These are phyloP conservation scores for Schoenoplectus tabernaemontani DNA, from an alignment of 202 grass and related monocot genomes.

Conservation along the genomic window DNA sequence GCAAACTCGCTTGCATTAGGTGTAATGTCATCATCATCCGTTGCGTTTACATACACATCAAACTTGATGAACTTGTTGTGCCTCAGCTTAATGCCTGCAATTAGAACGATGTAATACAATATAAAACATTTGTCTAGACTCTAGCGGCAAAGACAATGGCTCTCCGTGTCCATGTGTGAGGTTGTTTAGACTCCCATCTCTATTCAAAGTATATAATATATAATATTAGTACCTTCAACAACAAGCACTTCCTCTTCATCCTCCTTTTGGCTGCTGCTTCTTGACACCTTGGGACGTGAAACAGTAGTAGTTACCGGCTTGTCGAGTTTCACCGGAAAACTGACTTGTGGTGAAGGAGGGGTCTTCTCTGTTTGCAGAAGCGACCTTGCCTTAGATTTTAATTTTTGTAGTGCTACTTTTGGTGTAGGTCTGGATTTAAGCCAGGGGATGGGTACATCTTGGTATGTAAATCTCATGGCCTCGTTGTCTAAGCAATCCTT, in stretches of 20 bases:
- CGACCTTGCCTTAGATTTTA: neutral
- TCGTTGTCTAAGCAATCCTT: slow-evolving; percentile 37
- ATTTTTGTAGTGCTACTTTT: neutral
- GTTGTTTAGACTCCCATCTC: no score
- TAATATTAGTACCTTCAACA: slow-evolving; percentile 31
- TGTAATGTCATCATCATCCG: neutral
- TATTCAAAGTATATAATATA: no score
- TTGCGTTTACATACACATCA: slow-evolving; percentile 49
- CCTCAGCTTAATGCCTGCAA: slow-evolving; percentile 20
- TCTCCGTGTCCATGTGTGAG: no score
- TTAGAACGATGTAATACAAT: neutral
- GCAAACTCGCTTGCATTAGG: slow-evolving; percentile 32
- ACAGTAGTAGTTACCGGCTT: slow-evolving; percentile 14
- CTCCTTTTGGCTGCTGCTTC: slow-evolving; percentile 26
- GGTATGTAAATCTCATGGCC: slow-evolving; percentile 34
- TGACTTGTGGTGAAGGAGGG: neutral
- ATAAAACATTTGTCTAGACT: neutral
- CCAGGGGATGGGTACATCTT: slow-evolving; percentile 53
- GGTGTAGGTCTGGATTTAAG: slow-evolving; percentile 19
- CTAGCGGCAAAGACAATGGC: no score
- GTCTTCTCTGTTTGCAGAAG: neutral
- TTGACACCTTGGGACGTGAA: slow-evolving; percentile 24
- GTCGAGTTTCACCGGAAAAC: slow-evolving; percentile 29
- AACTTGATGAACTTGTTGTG: slow-evolving; percentile 48
- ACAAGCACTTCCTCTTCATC: slow-evolving; percentile 55